Conservation (phyloP, 768 basidiomycete genomes). For the Agaricus subrufescens region DNA sequence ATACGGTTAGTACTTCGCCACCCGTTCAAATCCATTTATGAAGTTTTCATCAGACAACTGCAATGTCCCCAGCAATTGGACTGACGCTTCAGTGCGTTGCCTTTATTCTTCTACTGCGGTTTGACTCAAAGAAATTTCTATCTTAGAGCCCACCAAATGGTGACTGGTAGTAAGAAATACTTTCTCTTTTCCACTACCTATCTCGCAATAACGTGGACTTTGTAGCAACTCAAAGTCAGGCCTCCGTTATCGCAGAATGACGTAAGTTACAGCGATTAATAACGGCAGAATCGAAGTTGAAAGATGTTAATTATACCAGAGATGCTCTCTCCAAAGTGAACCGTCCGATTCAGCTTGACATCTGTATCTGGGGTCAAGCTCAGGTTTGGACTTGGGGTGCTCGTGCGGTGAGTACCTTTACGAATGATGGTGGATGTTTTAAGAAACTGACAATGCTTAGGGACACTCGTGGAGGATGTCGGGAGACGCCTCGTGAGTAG, state of each 20-base stretch:
- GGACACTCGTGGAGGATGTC: slow-evolving; percentile 54
- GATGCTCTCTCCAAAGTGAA: slow-evolving; percentile 39
- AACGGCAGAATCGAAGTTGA: not conserved
- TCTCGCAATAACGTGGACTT: not conserved
- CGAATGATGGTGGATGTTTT: not conserved
- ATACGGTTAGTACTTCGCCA: slow-evolving; percentile 34
- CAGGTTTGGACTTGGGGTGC: slow-evolving; percentile 59
- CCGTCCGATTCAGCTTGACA: slow-evolving; percentile 41
- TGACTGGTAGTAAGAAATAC: slow-evolving; percentile 44
- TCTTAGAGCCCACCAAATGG: slow-evolving; percentile 28
- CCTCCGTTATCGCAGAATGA: slow-evolving; percentile 52
- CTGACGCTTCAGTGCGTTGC: slow-evolving; percentile 31
- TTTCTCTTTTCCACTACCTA: too few species aligned
- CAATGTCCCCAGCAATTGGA: slow-evolving; percentile 48
- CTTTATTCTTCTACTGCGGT: not conserved
- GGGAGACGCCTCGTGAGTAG: slow-evolving; percentile 35
- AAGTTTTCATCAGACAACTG: slow-evolving; percentile 39
- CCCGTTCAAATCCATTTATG: not conserved
- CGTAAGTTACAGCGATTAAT: slow-evolving; percentile 24
- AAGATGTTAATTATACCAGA: slow-evolving; percentile 17
- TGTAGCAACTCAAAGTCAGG: slow-evolving; percentile 53
- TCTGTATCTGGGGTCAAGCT: slow-evolving; percentile 54
- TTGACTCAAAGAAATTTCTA: not conserved
- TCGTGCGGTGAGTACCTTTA: slow-evolving; percentile 29
- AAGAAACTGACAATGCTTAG: slow-evolving; percentile 17